Evolutionary conservation across 805 yeast species (phyloP), one percentile per base, ranked within the genome.

Genomic region (Ogataea nakhonphanomensis): DNA sequence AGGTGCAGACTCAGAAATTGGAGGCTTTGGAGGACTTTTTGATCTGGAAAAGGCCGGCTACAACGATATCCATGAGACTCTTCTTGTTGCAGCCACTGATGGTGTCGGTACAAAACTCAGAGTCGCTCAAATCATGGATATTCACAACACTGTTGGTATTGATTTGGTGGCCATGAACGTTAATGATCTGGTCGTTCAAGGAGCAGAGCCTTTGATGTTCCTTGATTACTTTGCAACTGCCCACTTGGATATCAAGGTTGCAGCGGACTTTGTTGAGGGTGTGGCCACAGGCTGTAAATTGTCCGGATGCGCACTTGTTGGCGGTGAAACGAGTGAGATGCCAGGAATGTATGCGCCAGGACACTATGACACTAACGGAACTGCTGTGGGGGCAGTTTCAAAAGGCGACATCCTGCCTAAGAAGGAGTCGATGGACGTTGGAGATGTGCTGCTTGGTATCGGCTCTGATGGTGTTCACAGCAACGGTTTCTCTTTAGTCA

Each of bases 281-380:
- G 99, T 93, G 49, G 97, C 96, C 35, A 85, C 85, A 49, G 99
- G 99, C 42, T 93, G 99, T 71, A 81, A 82, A 50, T 78, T 79
- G 50, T 85, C 98, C 25, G 96, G 96, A 8, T 91, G 99, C 74
- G 99, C 99, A 5, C 73, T 93, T 43, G 96, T 93, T 39, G 99
- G 99, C 41, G 99, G 99, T 51, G 99, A 93, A 67, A 93, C 99
- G 27, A 84, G 95, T 39, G 99, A 93, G 72, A 93, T 93, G 99
- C 99, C 99, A 21, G 99, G 99, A 50, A 87, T 93, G 85, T 93
- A 93, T 58, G 85, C 82, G 44, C 88, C 81, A 41, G 95, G 95
- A 25, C 98, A 93, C 66, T 93, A 93, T 61, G 99, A 93, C 65
- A 90, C 96, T 45, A 93, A 91, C 59, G 99, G 99, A 65, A 95